Evolutionary conservation across 495 filamentous ascomycete genomes (phyloP).

Genomic region (Podospora australis): DNA sequence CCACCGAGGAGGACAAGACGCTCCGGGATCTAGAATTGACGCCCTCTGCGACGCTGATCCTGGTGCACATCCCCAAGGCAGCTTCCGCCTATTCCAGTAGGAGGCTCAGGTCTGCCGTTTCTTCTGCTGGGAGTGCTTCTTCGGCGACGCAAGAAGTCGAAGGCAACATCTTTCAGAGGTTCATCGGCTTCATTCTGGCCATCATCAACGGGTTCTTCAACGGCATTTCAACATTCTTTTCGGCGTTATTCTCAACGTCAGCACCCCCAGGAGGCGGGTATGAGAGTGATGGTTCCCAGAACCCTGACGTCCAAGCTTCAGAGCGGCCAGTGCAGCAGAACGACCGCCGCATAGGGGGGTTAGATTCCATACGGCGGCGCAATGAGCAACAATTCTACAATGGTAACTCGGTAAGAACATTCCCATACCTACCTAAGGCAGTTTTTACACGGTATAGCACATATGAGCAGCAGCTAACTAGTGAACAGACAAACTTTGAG

Average conservation of each 20-base stretch:
- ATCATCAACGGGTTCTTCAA: slow-evolving; percentile 25
- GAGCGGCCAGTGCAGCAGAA: slow-evolving; percentile 1
- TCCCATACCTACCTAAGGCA: too few species aligned
- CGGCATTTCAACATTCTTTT: slow-evolving; percentile 24
- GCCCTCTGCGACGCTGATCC: slow-evolving; percentile 75
- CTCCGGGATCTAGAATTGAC: slow-evolving; percentile 61
- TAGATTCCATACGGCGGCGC: slow-evolving; percentile 30
- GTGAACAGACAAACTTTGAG: slow-evolving; percentile 63
- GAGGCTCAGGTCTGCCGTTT: slow-evolving; percentile 44
- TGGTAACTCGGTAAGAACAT: slow-evolving; percentile 69
- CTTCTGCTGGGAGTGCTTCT: slow-evolving; percentile 45
- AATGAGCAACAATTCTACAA: slow-evolving; percentile 69
- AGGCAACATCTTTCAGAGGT: slow-evolving; percentile 39
- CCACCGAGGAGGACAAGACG: slow-evolving; percentile 63
- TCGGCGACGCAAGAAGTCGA: too few species aligned
- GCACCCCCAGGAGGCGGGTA: neutral
- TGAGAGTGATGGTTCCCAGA: neutral
- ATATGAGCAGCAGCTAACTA: slow-evolving; percentile 9
- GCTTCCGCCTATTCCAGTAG: neutral
- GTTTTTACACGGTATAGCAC: neutral
- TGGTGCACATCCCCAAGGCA: slow-evolving; percentile 39
- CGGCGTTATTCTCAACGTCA: slow-evolving; percentile 23
- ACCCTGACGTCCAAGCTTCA: neutral
- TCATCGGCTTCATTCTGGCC: slow-evolving; percentile 53
- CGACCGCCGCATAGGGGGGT: slow-evolving; percentile 19